Conservation (phyloP, 2,329 filamentous ascomycete genomes). For the Fusarium sp. region DNA sequence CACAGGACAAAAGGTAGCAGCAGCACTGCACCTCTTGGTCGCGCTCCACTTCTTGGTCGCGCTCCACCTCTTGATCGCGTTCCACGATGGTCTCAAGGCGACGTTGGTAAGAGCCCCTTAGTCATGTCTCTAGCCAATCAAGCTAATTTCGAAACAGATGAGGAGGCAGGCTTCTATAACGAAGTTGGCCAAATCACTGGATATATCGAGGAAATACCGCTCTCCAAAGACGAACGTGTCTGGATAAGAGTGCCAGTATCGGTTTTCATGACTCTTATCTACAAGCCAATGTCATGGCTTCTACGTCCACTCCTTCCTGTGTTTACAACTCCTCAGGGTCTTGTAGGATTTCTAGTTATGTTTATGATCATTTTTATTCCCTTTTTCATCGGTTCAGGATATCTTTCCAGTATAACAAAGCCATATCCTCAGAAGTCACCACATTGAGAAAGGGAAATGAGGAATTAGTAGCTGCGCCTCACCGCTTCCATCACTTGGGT, state of each 20-base stretch:
- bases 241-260: neutral
- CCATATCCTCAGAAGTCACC: neutral
- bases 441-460: no score
- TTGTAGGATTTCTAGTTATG: neutral
- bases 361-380: neutral
- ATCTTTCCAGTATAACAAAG: neutral
- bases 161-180: neutral
- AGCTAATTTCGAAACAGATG: neutral
- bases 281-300: neutral
- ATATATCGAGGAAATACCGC: neutral
- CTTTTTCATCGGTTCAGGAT: neutral
- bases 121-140: accelerated
- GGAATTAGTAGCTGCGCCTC: no score
- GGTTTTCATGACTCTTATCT: neutral
- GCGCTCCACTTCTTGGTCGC: neutral
- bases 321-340: neutral
- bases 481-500: no score
- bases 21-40: neutral
- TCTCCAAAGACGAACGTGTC: neutral
- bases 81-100: neutral
- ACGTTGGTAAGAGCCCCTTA: neutral
- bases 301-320: neutral
- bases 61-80: neutral
- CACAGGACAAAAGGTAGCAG: neutral
- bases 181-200: neutral